Conservation (phyloP, 2,329 filamentous ascomycete species). For the Colletotrichum plurivorum region DNA sequence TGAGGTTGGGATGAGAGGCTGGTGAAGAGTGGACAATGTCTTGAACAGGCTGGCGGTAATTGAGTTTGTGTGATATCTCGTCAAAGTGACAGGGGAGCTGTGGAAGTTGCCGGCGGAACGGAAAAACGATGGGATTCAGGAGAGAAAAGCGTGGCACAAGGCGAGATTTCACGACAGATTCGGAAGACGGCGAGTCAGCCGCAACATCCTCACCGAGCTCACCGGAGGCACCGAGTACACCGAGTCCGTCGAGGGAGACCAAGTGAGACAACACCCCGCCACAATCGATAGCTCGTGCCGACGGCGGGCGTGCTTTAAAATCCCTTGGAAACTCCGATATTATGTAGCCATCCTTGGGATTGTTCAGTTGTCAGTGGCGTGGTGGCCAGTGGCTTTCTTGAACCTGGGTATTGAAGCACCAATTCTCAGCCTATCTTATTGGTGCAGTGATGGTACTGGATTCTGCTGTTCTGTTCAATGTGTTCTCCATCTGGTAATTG, state of each 20-base stretch:
- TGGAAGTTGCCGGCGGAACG: constrained; percentile 28
- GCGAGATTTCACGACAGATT: constrained; percentile 9
- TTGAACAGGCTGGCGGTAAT: neutral
- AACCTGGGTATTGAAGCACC: too few relatives aligned
- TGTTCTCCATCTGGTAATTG: too few relatives aligned
- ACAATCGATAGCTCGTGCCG: too few relatives aligned
- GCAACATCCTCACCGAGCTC: constrained; percentile 13
- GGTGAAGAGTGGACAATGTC: neutral
- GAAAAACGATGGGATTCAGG: constrained; percentile 30
- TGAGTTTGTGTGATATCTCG: constrained; percentile 2
- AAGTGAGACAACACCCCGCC: neutral
- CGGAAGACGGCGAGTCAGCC: constrained; percentile 33
- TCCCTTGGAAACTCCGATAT: too few relatives aligned
- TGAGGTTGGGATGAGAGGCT: neutral
- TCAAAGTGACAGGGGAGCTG: constrained; percentile 5
- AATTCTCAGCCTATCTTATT: too few relatives aligned
- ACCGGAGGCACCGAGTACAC: neutral
- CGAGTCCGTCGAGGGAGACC: too few relatives aligned
- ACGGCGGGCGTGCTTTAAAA: too few relatives aligned
- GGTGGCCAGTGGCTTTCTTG: too few relatives aligned
- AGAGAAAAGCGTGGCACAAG: neutral
- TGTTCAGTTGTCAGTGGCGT: too few relatives aligned
- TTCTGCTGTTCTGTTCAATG: too few relatives aligned
- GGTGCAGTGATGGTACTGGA: too few relatives aligned
- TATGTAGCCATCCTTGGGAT: too few relatives aligned